A percentile compares a stretch with the other conserved stretches of the same genome.
Conservation (phyloP, 805 yeast genomes). For the Starmerella asiatica region DNA sequence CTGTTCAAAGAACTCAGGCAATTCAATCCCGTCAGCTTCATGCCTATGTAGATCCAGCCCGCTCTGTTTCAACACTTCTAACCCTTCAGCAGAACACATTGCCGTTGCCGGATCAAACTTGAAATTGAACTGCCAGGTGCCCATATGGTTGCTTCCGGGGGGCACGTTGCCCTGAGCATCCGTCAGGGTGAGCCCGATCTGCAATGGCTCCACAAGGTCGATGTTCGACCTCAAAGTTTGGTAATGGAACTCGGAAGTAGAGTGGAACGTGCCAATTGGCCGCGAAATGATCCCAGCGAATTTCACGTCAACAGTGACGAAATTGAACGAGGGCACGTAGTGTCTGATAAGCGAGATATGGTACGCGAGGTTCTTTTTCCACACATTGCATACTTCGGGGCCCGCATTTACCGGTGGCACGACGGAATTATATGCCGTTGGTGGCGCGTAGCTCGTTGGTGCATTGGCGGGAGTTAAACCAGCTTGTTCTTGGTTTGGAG, state of each 20-base stretch:
- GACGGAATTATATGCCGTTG: neutral
- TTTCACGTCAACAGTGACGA: slow-evolving; percentile 59
- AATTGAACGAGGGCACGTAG: slow-evolving; percentile 28
- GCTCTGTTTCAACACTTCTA: slow-evolving; percentile 63
- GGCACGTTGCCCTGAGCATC: slow-evolving; percentile 60
- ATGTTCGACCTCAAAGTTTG: slow-evolving; percentile 88
- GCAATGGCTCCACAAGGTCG: slow-evolving; percentile 73
- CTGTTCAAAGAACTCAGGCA: slow-evolving; percentile 67
- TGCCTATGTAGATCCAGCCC: slow-evolving; percentile 73
- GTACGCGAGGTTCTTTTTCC: slow-evolving; percentile 32
- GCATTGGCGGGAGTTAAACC: neutral
- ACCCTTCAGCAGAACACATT: slow-evolving; percentile 78
- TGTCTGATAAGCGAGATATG: slow-evolving; percentile 30
- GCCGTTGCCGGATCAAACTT: slow-evolving; percentile 57
- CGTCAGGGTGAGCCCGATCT: slow-evolving; percentile 65
- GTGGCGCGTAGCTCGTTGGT: slow-evolving; percentile 1
- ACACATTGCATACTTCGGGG: slow-evolving; percentile 27
- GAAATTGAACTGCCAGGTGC: slow-evolving; percentile 97
- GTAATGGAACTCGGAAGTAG: slow-evolving; percentile 85
- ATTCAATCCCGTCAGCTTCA: slow-evolving; percentile 63
- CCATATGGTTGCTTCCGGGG: slow-evolving; percentile 37
- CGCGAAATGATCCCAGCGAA: slow-evolving; percentile 94
- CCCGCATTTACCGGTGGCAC: neutral
- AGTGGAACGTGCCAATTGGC: slow-evolving; percentile 85
- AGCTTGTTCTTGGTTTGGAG: neutral